A percentile compares a stretch with the other conserved stretches of the same genome.
Conservation (phyloP, 2,329 filamentous ascomycete genomes). For the Fusarium decemcellulare region DNA sequence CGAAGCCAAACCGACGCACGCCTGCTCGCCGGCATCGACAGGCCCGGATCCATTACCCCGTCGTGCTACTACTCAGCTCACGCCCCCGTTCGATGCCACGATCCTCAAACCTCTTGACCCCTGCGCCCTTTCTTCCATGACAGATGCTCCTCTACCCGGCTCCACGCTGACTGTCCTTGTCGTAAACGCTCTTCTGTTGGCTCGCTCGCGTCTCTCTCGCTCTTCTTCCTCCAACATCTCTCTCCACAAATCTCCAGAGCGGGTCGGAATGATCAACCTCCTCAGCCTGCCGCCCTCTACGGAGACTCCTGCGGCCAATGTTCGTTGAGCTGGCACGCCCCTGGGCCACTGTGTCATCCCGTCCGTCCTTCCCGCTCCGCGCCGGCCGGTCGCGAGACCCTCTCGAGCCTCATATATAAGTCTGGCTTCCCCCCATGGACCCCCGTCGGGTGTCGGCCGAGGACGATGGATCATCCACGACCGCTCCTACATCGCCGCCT, state of each 20-base stretch:
- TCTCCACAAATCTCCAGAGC: constrained; percentile 50
- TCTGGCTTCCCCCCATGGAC: constrained; percentile 51
- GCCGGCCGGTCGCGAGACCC: constrained; percentile 40
- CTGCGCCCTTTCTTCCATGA: constrained; percentile 41
- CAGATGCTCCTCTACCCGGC: constrained; percentile 40
- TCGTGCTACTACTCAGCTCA: constrained; percentile 38
- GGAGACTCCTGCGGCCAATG: constrained; percentile 50
- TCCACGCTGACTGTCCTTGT: constrained; percentile 47
- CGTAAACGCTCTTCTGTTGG: constrained; percentile 42
- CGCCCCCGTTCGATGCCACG: constrained; percentile 42
- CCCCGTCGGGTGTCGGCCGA: constrained; percentile 46
- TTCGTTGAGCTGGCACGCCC: constrained; percentile 47
- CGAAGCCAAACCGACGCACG: constrained; percentile 39
- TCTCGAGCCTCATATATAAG: constrained; percentile 45
- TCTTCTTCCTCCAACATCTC: constrained; percentile 41
- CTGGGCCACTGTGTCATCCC: constrained; percentile 39
- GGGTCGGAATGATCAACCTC: constrained; percentile 55
- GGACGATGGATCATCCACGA: constrained; percentile 53
- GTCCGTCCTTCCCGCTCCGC: constrained; percentile 39
- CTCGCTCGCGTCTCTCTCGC: constrained; percentile 23
- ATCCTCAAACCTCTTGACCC: constrained; percentile 40
- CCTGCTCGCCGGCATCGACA: constrained; percentile 36
- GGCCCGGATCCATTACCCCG: constrained; percentile 32
- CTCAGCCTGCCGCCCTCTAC: constrained; percentile 50
- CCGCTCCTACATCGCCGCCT: constrained; percentile 52